Evolutionary conservation across 768 basidiomycete species (phyloP).

Genomic region (Clitopilus passeckerianus): DNA sequence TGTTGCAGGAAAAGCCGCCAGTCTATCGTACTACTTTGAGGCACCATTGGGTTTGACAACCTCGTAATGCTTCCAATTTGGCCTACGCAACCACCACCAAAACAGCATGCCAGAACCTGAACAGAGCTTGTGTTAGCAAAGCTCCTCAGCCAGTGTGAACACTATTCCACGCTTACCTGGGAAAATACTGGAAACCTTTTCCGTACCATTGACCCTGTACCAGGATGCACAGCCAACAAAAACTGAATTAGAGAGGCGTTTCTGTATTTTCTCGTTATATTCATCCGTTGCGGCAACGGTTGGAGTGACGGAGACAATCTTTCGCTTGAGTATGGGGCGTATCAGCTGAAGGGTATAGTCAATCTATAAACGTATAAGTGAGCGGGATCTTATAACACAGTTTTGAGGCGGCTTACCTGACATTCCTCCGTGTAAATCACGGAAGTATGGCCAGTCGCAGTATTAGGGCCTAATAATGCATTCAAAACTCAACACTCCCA

Average conservation of each 20-base stretch:
- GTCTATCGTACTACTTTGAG: neutral
- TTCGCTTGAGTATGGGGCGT: constrained; percentile 14
- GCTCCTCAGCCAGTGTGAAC: neutral
- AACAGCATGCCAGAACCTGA: constrained; percentile 9
- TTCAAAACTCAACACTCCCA: neutral
- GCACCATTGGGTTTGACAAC: neutral
- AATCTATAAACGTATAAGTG: constrained; percentile 20
- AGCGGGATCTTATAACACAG: neutral
- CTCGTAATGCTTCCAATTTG: constrained; percentile 11
- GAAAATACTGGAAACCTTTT: constrained; percentile 33
- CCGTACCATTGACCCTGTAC: constrained; percentile 30
- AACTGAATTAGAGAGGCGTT: constrained; percentile 15
- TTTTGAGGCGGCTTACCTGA: constrained; percentile 23
- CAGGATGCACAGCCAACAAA: constrained; percentile 31
- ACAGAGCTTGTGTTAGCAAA: neutral
- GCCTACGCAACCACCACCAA: constrained; percentile 14
- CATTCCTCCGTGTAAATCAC: constrained; percentile 37
- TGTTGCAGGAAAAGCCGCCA: neutral
- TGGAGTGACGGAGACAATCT: constrained; percentile 11
- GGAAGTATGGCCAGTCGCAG: constrained; percentile 37
- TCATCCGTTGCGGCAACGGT: constrained; percentile 12
- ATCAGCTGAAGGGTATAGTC: constrained; percentile 29
- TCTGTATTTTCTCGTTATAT: constrained; percentile 16
- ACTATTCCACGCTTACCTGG: constrained; percentile 21
- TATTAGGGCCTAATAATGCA: constrained; percentile 34